Percentiles rank a stretch among this genome's conserved stretches.
Evolutionary conservation across 2,329 filamentous ascomycete genomes (phyloP).

Genomic region (Epichloe scottii): DNA sequence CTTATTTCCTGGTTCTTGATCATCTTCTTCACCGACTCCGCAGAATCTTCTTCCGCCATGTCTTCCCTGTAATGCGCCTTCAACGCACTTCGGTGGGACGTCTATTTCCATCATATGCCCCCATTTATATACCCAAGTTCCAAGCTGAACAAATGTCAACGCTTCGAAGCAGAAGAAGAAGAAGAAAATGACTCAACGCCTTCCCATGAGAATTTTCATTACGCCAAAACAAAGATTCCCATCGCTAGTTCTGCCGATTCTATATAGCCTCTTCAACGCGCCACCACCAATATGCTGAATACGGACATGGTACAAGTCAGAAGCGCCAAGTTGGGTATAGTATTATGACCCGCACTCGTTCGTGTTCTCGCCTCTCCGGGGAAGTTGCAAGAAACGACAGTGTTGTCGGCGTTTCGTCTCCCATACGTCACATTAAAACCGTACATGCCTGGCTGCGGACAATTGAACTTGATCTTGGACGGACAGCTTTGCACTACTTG

Average conservation of each 20-base stretch:
- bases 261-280: neutral
- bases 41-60: no score
- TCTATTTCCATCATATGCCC: neutral
- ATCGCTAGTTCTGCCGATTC: neutral
- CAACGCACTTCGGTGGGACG: no score
- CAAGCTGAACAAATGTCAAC: neutral
- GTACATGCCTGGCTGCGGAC: slow-evolving; percentile 39
- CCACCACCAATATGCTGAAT: neutral
- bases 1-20: no score
- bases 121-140: neutral
- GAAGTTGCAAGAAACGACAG: slow-evolving; percentile 24
- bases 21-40: no score
- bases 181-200: neutral
- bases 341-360: slow-evolving; percentile 8
- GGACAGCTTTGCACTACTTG: slow-evolving; percentile 78
- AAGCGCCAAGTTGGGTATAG: slow-evolving; percentile 9
- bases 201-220: neutral
- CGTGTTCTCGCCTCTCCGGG: slow-evolving; percentile 24
- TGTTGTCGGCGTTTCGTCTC: slow-evolving; percentile 11
- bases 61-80: no score
- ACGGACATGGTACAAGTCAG: neutral
- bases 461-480: slow-evolving; percentile 59
- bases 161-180: neutral
- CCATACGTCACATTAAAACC: slow-evolving; percentile 26
- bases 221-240: neutral